Evolutionary conservation across 2,329 filamentous ascomycete genomes (phyloP), one percentile per base, ranked within the genome.

Genomic region (Myriosclerotinia curreyana): DNA sequence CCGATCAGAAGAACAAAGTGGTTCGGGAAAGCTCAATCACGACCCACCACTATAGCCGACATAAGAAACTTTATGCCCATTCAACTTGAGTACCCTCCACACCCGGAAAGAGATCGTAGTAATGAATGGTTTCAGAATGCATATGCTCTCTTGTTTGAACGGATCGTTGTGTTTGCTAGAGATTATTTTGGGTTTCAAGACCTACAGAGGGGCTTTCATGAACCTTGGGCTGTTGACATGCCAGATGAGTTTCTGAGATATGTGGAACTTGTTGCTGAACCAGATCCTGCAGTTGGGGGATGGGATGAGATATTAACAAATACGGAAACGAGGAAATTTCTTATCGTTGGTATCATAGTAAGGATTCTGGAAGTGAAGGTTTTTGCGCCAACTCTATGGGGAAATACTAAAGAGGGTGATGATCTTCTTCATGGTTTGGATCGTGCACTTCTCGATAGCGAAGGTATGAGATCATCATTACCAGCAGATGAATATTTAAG

Each of bases 351-450:
- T 9, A 64, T 74, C 11, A 22, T 74, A 9, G 61, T 67, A 46
- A 63, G 42, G 53, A 66, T 73, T 20, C 53, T 72, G 9, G 66
- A 69, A 55, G 58, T 55, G 3, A 68, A 68, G 42, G 63, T 73
- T 9, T 73, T 74, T 66, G 67, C 68, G 25, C 61, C 51, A n/a
- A 54, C 66, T 52, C 52, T 73, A 11, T 74, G 68, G 66, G 72
- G 72, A 34, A 68, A 64, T 42, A 67, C 54, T 15, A 42, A 69
- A 44, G 48, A 67, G 46, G 61, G 72, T 58, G 59, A 64, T 42
- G 64, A 72, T 20, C 36, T 71, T 48, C 49, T 72, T 34, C 53
- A 62, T 62, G 62, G 51, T 3, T 63, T 73, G 55, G 71, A 73
- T 49, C 68, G 56, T 51, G 68, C 68, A 28, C 54, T 73, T 28